phyloP scores from a whole-genome alignment of 768 basidiomycete species.

The Boletus patriciae region DNA sequence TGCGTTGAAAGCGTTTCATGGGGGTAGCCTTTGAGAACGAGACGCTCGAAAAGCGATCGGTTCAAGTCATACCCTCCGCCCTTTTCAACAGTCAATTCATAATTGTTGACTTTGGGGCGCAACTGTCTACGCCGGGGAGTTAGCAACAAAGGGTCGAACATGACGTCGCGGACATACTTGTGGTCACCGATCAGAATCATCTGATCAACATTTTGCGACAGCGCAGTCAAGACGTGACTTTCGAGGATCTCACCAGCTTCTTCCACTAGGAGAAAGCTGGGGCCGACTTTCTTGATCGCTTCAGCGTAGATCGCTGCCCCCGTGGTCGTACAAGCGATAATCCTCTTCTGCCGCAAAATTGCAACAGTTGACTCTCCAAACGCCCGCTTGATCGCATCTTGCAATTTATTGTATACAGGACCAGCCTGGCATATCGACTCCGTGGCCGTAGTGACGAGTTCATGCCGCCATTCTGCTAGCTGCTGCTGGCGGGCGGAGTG shows the following conservation, averaged over 20 bases:
- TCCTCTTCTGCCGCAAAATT: constrained; percentile 45
- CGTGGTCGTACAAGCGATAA: constrained; percentile 70
- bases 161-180: constrained; percentile 43
- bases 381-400: constrained; percentile 34
- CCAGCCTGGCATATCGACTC: constrained; percentile 31
- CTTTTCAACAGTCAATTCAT: constrained; percentile 63
- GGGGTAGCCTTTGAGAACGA: constrained; percentile 60
- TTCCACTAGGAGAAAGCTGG: constrained; percentile 60
- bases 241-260: constrained; percentile 75
- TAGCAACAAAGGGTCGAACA: neutral
- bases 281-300: constrained; percentile 43
- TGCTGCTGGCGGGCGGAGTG: constrained; percentile 27
- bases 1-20: constrained; percentile 56
- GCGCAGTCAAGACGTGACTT: constrained; percentile 60
- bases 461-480: constrained; percentile 35
- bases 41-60: constrained; percentile 64
- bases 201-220: constrained; percentile 46
- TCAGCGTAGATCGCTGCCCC: constrained; percentile 60
- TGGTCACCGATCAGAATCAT: constrained; percentile 72
- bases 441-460: constrained; percentile 33
- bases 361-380: constrained; percentile 34
- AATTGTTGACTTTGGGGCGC: constrained; percentile 70
- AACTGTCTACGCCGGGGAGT: constrained; percentile 48
- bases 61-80: constrained; percentile 69
- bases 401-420: constrained; percentile 38